Evolutionary conservation across 73 alveolate genomes (phyloP), one percentile per base, ranked within the genome.

Genomic region (Stentor roeselii): DNA sequence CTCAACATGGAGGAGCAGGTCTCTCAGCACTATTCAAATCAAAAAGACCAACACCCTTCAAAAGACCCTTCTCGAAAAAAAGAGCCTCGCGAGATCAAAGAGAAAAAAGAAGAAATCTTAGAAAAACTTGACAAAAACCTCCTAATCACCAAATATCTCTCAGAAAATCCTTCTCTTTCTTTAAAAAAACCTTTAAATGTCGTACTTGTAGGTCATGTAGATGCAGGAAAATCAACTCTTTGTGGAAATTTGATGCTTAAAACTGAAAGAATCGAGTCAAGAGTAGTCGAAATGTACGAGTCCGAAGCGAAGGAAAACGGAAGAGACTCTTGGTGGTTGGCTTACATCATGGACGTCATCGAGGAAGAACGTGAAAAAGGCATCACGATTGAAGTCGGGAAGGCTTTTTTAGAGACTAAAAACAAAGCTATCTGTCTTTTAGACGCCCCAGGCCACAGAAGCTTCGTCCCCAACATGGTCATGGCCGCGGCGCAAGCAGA

Each of bases 381-480:
- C 61, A 98, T 95, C 88, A 98, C 99, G 31, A 99, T 98, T 60
- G 99, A 98, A 88, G 98, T 98, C 15, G 99, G 99, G 80, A 95
- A 97, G 90, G 99, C 99, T 3, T 86, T 91, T 83, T 92, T 98
- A 83, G 98, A 93, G 39, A 98, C 99, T 37, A 86, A 89, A 15
- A 92, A 89, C 85, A 94, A 39, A 39, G 39, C 35, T 1, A 6
- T 76, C 21, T 39, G 60, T 21, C 32, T 76, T 34, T 39, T 76
- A 83, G 99, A 98, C 91, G 99, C 99, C 36, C 99, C 99, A 4
- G 99, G 99, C 15, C 99, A 98, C 93, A 92, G 97, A 90, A 97
- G 97, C 86, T 98, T 95, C 82, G 99, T 98, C 59, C 99, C 99
- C 11, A 98, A 98, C 83, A 95, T 97, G 98, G 95, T 98, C 80